Evolutionary conservation across 192 early-diverging fungal species (phyloP), one percentile per base, ranked within the genome.

Genomic region (Gigaspora rosea): DNA sequence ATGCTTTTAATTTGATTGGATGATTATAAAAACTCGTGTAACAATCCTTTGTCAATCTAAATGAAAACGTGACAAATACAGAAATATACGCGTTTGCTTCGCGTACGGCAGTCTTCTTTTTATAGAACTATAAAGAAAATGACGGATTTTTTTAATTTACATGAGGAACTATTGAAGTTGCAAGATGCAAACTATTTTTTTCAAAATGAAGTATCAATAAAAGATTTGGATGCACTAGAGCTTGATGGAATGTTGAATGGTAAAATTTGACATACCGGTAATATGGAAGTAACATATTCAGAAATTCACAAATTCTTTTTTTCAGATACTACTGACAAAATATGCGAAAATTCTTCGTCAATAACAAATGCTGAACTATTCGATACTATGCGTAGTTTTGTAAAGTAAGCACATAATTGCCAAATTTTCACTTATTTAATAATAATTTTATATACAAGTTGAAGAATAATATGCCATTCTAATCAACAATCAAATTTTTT

Each of bases 81-180:
- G n/a, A n/a, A n/a, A n/a, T 27, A 27, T 27, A 27, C 27, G 27
- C 27, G 27, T 27, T n/a, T 27, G 27, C 27, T 27, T 27, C 27
- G 27, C 27, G 27, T 27, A 27, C 27, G 1, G 27, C 27, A 27
- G 27, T 1, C 27, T 27, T 27, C 27, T 27, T 27, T 27, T 27
- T 27, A 27, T 27, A 27, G 27, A 27, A 27, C 27, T 32, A 50
- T 52, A 51, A 32, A 58, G 57, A 54, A 36, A 59, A 74, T 74
- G 72, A 20, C 72, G 3, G 58, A 62, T 9, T 59, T 50, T 16
- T 88, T 85, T 74, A 59, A 67, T 41, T 80, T 91, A 59, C 87
- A 89, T 77, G 86, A 89, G 69, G 89, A 90, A 79, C 80, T 91
- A 52, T 62, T 89, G 50, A 82, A 81, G 49, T 82, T 91, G 77